A percentile compares a stretch with the other conserved stretches of the same genome.
Conservation (phyloP, 805 yeast species). For the Kazachstania kunashirensis region DNA sequence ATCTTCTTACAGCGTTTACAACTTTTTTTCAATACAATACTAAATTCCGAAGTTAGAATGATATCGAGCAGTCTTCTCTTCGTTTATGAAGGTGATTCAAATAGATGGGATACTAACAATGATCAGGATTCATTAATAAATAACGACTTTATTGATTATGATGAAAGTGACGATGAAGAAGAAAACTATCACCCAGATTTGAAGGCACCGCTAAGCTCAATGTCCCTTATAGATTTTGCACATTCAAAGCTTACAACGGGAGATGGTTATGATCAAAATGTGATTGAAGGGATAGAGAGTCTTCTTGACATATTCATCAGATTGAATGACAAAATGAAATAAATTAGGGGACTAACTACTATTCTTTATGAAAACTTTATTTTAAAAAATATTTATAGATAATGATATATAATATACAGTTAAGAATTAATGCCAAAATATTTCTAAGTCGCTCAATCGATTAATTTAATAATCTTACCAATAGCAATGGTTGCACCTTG, state of each 20-base stretch:
- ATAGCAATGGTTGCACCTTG: constrained; percentile 98
- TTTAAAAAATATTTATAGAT: too few species aligned
- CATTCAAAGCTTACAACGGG: constrained; percentile 62
- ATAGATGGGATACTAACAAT: constrained; percentile 39
- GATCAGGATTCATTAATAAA: constrained; percentile 34
- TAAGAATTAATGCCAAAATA: too few species aligned
- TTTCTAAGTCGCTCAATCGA: constrained; percentile 41
- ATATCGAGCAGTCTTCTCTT: constrained; percentile 66
- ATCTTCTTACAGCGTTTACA: constrained; percentile 52
- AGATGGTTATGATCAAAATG: constrained; percentile 60
- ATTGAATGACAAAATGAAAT: too few species aligned
- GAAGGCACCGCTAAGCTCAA: constrained; percentile 38
- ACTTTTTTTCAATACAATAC: constrained; percentile 53
- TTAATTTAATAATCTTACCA: constrained; percentile 89
- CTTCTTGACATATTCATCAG: constrained; percentile 39
- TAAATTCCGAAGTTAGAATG: constrained; percentile 53
- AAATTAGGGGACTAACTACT: too few species aligned
- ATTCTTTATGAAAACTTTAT: too few species aligned
- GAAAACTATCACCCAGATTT: constrained; percentile 18
- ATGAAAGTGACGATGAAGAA: constrained; percentile 28
- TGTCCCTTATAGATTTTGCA: constrained; percentile 81
- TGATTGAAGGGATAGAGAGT: constrained; percentile 59
- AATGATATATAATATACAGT: too few species aligned
- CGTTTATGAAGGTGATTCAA: constrained; percentile 58
- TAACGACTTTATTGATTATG: constrained; percentile 28